Conservation (phyloP, 331 rosid genomes). For the Prunus yedoensis region DNA sequence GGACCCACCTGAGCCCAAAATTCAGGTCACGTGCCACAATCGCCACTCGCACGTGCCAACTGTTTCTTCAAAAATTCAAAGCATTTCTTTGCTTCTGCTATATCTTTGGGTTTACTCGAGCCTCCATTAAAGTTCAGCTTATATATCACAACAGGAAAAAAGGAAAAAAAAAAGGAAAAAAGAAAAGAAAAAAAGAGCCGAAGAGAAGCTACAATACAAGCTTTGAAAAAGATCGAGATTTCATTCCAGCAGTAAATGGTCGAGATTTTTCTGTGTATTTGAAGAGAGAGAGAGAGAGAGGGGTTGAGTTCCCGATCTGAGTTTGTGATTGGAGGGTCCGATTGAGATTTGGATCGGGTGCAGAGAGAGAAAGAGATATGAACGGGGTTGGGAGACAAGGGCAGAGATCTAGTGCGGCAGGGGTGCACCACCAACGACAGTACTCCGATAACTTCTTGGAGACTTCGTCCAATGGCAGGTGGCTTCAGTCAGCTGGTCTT, state of each 20-base stretch:
- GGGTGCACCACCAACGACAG: constrained; percentile 88
- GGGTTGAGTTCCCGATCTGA: constrained; percentile 28
- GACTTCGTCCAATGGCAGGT: constrained; percentile 68
- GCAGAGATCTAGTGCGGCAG: constrained; percentile 81
- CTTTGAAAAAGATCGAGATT: not conserved
- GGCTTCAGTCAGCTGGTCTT: constrained; percentile 97
- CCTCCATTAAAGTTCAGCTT: constrained; percentile 24
- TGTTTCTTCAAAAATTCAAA: constrained; percentile 43
- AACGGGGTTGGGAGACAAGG: constrained; percentile 82
- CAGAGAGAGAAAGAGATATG: constrained; percentile 41
- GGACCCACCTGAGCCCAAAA: not conserved
- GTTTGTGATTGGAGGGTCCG: constrained; percentile 9
- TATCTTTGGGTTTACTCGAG: constrained; percentile 49
- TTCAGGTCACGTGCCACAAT: not conserved
- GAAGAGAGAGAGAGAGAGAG: not conserved
- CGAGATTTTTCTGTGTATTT: constrained; percentile 1
- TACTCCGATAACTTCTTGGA: constrained; percentile 85
- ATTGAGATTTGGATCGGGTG: constrained; percentile 21
- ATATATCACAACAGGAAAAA: not conserved
- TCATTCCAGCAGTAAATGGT: not conserved
- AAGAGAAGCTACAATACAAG: not conserved
- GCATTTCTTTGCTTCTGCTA: constrained; percentile 23
- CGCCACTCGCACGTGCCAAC: constrained; percentile 35
- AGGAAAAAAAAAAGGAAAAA: too few species aligned
- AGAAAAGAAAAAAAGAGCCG: not conserved